These are phyloP conservation scores for Leptographium wingfieldii DNA, from an alignment of 2,329 filamentous ascomycete species.

Conservation along the genomic window DNA sequence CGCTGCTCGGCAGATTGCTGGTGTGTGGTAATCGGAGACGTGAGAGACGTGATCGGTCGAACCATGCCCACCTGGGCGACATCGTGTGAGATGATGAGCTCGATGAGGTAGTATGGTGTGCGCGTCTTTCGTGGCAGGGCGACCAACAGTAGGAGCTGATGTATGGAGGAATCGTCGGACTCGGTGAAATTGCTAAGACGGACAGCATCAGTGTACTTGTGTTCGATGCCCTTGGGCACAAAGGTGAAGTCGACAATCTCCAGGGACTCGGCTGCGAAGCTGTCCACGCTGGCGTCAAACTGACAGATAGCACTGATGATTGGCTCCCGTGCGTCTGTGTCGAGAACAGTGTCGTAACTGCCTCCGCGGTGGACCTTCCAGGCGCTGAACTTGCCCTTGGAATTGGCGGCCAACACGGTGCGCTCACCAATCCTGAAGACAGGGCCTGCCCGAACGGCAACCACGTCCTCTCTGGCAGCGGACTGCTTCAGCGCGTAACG, in stretches of 20 bases:
- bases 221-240: constrained; percentile 39
- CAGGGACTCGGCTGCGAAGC: constrained; percentile 45
- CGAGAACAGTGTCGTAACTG: constrained; percentile 60
- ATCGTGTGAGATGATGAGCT: constrained; percentile 48
- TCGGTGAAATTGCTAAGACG: constrained; percentile 36
- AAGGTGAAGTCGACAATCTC: constrained; percentile 73
- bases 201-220: constrained; percentile 36
- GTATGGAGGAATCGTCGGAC: constrained; percentile 37
- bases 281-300: constrained; percentile 33
- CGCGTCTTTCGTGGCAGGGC: constrained; percentile 38
- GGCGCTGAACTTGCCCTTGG: constrained; percentile 63
- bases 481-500: constrained; percentile 61
- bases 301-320: constrained; percentile 51
- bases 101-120: constrained; percentile 62
- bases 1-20: constrained; percentile 25
- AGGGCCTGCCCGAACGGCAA: constrained; percentile 63
- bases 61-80: constrained; percentile 48
- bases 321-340: constrained; percentile 55
- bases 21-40: constrained; percentile 27
- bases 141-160: constrained; percentile 50
- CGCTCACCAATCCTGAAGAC: constrained; percentile 68
- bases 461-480: constrained; percentile 62
- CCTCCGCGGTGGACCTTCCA: constrained; percentile 88
- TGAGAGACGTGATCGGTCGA: constrained; percentile 54
- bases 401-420: constrained; percentile 68